These are phyloP conservation scores for Neonectria faginata DNA, from an alignment of 2,329 filamentous ascomycete species.

Conservation along the genomic window DNA sequence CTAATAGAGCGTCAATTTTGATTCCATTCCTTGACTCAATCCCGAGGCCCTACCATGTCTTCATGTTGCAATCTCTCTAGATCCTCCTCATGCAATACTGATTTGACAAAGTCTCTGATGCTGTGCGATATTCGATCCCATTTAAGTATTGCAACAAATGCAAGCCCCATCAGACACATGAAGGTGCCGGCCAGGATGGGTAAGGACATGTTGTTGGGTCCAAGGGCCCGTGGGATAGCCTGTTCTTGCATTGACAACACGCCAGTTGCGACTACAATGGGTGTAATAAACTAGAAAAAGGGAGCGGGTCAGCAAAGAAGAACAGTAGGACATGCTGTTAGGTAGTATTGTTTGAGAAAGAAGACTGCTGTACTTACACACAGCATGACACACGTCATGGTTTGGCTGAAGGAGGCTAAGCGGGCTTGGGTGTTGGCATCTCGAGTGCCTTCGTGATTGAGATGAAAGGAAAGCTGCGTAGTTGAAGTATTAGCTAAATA, in stretches of 20 bases:
- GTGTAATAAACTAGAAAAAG: not conserved
- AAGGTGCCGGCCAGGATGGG: fast-evolving
- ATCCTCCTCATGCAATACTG: not conserved
- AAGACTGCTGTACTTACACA: not conserved
- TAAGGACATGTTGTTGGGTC: constrained; percentile 14
- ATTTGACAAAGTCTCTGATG: not conserved
- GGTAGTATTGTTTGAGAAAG: too few species aligned
- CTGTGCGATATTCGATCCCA: not conserved
- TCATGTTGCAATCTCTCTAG: too few species aligned
- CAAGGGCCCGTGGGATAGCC: constrained; percentile 16
- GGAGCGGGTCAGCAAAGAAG: too few species aligned
- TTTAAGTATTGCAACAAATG: not conserved
- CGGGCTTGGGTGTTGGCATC: not conserved
- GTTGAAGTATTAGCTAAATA: too few species aligned
- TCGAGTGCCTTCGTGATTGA: not conserved
- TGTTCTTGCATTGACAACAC: constrained; percentile 33
- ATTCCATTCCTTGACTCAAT: too few species aligned
- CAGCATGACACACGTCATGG: not conserved
- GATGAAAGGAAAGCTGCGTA: not conserved
- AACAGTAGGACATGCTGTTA: too few species aligned
- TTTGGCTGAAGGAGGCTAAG: not conserved
- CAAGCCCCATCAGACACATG: not conserved
- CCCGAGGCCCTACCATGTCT: too few species aligned
- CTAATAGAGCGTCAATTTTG: too few species aligned
- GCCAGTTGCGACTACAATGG: not conserved